phyloP scores from a whole-genome alignment of 768 basidiomycete genomes.

The Boletus barrowsii region DNA sequence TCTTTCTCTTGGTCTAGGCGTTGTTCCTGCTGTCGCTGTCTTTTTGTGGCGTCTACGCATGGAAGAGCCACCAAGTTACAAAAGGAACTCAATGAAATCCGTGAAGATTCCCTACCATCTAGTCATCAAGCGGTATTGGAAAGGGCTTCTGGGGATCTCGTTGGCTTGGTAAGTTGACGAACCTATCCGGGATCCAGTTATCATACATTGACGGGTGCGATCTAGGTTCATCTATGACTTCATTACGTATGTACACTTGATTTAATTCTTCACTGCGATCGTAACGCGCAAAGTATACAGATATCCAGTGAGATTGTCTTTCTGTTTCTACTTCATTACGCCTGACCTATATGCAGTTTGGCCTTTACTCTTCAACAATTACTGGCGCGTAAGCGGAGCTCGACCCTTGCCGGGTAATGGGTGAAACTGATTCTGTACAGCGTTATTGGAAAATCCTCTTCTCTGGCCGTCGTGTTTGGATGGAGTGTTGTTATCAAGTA shows the following conservation, averaged over 20 bases:
- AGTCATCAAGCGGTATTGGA: conserved; percentile 78
- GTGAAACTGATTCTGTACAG: conserved; percentile 31
- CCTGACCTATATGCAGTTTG: conserved; percentile 48
- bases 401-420: background rate
- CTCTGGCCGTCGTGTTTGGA: conserved; percentile 66
- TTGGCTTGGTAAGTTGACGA: conserved; percentile 56
- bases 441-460: conserved; percentile 51
- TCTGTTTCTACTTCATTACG: background rate
- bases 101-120: conserved; percentile 73
- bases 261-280: background rate
- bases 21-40: conserved; percentile 76
- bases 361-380: conserved; percentile 77
- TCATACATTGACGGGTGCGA: conserved; percentile 1
- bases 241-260: conserved; percentile 52
- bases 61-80: conserved; percentile 74
- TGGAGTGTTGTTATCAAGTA: conserved; percentile 88
- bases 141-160: conserved; percentile 68
- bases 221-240: conserved; percentile 76
- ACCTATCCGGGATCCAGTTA: background rate
- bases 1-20: conserved; percentile 77
- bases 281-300: conserved; percentile 30
- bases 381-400: conserved; percentile 50
- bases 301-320: conserved; percentile 54
- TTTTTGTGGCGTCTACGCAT: conserved; percentile 85
- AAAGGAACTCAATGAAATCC: conserved; percentile 75